Evolutionary conservation across 345 rosid genomes (phyloP), one percentile per base, ranked within the genome.

Genomic region (Euphorbia pulcherrima): DNA sequence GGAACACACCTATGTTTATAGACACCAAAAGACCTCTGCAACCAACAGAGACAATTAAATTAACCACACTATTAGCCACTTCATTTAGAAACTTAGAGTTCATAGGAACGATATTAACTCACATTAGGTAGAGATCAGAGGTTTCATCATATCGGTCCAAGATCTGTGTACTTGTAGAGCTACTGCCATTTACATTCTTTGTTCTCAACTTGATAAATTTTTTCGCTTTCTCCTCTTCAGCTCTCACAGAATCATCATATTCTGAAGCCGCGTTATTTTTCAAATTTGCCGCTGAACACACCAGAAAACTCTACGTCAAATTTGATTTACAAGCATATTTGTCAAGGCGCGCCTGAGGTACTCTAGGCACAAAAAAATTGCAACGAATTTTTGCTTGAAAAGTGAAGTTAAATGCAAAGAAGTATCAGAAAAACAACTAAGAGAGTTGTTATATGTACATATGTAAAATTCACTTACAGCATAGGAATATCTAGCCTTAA

Each of bases 21-120:
- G 97, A 87, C 68, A 81, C 90, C 71, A 92, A 76, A 70, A 80
- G 62, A 52, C 87, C 68, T 83, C 97, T 90, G 88, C 86, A 75
- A 26, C 40, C 66, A 70, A 50, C 40, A 50, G 47, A 48, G n/a
- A 4, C 10, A 55, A 17, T 33, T 33, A 33, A n/a, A 33, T 33
- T 33, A 33, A 33, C 4, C 7, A 33, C 7, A 33, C 37, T 33
- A 33, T 33, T 33, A 33, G 37, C 37, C 37, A 20, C n/a, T n/a
- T 27, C 29, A 16, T 53, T 10, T 18, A n/a, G n/a, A n/a, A n/a
- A n/a, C n/a, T n/a, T 16, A 46, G 14, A 37, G 17, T 23, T 62
- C 41, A 60, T 41, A 23, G 57, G 55, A 50, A 11, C 14, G 68
- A 67, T 56, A 46, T 68, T 51, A 60, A 58, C 72, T 73, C 81